Evolutionary conservation across 1,284 basidiomycete species (phyloP).

Genomic region (Rhizopogon parksii): DNA sequence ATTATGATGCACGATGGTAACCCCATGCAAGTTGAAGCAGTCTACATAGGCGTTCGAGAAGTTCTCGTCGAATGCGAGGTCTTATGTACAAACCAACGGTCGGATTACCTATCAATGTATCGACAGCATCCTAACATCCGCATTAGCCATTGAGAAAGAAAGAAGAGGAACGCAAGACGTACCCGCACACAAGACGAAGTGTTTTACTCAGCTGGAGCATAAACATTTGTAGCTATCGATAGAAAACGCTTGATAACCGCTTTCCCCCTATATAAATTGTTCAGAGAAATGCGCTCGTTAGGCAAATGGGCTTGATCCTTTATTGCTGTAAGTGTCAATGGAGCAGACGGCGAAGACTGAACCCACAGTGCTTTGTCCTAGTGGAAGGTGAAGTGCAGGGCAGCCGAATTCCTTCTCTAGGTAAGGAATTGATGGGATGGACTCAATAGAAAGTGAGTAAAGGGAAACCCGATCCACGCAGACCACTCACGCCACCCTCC

Average conservation of each 20-base stretch:
- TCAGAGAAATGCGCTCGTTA: conserved; percentile 75
- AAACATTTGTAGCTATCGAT: conserved; percentile 13
- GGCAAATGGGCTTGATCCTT: conserved; percentile 84
- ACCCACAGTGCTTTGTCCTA: conserved; percentile 77
- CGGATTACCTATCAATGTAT: too few relatives aligned
- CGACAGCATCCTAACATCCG: neutral
- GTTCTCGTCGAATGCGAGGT: too few relatives aligned
- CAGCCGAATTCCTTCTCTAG: conserved; percentile 86
- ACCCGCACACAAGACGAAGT: neutral
- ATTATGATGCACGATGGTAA: too few relatives aligned
- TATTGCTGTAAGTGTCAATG: conserved; percentile 1
- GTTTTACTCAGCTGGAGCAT: neutral
- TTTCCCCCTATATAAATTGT: conserved; percentile 70
- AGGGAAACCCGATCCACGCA: conserved; percentile 6
- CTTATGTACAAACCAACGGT: too few relatives aligned
- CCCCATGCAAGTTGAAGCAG: too few relatives aligned
- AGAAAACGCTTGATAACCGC: conserved; percentile 71
- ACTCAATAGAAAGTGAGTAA: conserved; percentile 36
- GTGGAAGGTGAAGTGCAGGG: conserved; percentile 80
- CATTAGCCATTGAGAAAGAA: neutral
- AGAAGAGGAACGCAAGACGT: neutral
- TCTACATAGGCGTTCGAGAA: too few relatives aligned
- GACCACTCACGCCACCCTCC: conserved; percentile 78
- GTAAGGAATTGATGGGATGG: conserved; percentile 87
- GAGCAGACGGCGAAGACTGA: neutral